Conservation (phyloP, 164 flowering plant species). For the Tetrastigma voinierianum region DNA sequence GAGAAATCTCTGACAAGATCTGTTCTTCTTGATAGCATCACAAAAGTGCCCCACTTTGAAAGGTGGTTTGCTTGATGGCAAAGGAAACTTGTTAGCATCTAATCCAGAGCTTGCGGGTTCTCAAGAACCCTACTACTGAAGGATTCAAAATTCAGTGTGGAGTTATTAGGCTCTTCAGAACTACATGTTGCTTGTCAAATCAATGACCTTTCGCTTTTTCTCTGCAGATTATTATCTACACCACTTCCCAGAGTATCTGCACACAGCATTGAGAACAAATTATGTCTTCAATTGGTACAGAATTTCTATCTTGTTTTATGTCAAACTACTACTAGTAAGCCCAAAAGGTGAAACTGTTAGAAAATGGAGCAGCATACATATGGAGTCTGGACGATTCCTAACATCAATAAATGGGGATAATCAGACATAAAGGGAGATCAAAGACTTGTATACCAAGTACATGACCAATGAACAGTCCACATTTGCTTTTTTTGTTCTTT, state of each 20-base stretch:
- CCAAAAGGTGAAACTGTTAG: too few species aligned
- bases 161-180: conserved; percentile 31
- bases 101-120: conserved; percentile 20
- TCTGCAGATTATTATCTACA: conserved; percentile 10
- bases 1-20: conserved; percentile 69
- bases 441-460: too few species aligned
- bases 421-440: too few species aligned
- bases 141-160: conserved; percentile 15
- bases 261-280: conserved; percentile 6
- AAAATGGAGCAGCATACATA: too few species aligned
- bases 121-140: conserved; percentile 11
- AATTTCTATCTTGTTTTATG: too few species aligned
- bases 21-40: conserved; percentile 88
- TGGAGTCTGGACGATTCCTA: too few species aligned
- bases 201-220: conserved; percentile 32
- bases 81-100: conserved; percentile 15
- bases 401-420: too few species aligned
- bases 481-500: too few species aligned
- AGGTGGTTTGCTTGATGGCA: conserved; percentile 33
- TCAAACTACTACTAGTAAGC: too few species aligned
- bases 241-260: conserved; percentile 30
- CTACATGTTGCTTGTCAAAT: conserved; percentile 4
- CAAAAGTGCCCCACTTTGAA: conserved; percentile 61
- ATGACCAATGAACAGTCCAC: too few species aligned
- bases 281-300: too few species aligned